Evolutionary conservation across 1,139 yeast species (phyloP).

Genomic region (Candida tropicalis): DNA sequence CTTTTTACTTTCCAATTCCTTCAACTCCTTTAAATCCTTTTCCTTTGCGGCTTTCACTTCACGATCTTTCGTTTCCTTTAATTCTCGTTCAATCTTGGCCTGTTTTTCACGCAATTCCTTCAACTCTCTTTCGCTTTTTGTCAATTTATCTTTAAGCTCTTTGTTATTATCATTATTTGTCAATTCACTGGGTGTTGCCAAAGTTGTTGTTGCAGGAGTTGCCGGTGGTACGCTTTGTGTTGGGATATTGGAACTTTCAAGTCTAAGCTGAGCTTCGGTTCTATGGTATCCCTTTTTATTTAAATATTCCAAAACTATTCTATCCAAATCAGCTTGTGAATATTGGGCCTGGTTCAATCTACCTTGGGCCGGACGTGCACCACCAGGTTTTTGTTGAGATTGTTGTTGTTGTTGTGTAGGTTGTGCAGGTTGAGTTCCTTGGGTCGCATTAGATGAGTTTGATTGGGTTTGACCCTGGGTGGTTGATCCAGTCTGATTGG

Average conservation of each 20-base stretch:
- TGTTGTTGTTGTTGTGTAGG: conserved; percentile 7
- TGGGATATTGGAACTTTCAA: conserved; percentile 77
- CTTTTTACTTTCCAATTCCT: conserved; percentile 41
- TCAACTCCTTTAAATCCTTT: conserved; percentile 43
- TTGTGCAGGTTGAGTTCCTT: background rate
- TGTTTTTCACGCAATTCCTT: conserved; percentile 45
- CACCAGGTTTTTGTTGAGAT: conserved; percentile 8
- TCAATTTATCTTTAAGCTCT: conserved; percentile 30
- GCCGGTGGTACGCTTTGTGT: conserved; percentile 58
- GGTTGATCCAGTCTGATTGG: background rate
- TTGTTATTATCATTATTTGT: conserved; percentile 22
- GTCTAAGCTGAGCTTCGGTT: conserved; percentile 91
- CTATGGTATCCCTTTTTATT: conserved; percentile 92
- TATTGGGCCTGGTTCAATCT: conserved; percentile 36
- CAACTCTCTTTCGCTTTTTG: conserved; percentile 39
- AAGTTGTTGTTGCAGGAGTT: conserved; percentile 43
- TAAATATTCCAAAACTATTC: conserved; percentile 88
- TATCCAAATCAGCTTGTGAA: conserved; percentile 78
- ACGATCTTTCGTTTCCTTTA: conserved; percentile 44
- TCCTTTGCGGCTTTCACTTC: conserved; percentile 44
- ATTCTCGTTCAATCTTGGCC: conserved; percentile 38
- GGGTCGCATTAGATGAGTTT: background rate
- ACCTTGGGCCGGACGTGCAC: conserved; percentile 15
- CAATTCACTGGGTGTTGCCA: conserved; percentile 42
- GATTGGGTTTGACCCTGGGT: background rate